These are phyloP conservation scores for Phyllosticta citribraziliensis DNA, from an alignment of 2,329 filamentous ascomycete genomes.

Conservation along the genomic window DNA sequence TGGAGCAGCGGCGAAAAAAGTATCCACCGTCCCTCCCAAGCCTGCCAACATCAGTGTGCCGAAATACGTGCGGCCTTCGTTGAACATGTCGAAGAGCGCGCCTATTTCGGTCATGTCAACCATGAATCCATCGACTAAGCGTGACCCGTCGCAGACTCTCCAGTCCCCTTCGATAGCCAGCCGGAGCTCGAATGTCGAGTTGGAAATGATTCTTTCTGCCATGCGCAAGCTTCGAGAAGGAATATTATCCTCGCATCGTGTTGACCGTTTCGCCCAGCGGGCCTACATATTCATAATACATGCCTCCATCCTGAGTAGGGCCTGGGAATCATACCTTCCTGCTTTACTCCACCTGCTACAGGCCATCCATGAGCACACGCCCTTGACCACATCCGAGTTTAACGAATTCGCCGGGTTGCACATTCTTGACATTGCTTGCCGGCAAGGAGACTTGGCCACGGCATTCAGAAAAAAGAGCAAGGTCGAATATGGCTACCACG, in stretches of 20 bases:
- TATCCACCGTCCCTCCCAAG: conserved; percentile 11
- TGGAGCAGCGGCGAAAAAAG: conserved; percentile 11
- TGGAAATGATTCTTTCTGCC: conserved; percentile 68
- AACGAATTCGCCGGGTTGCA: conserved; percentile 73
- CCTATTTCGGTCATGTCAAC: conserved; percentile 3
- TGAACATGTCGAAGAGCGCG: conserved; percentile 10
- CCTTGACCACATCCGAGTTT: conserved; percentile 61
- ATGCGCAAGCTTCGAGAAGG: conserved; percentile 89
- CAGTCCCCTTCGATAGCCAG: conserved; percentile 20
- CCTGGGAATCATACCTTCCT: conserved; percentile 83
- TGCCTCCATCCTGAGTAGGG: conserved; percentile 66
- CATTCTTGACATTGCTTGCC: conserved; percentile 80
- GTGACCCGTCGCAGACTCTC: conserved; percentile 11
- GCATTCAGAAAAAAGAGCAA: conserved; percentile 60
- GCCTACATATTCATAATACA: conserved; percentile 89
- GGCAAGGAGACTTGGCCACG: conserved; percentile 62
- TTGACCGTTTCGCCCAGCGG: conserved; percentile 74
- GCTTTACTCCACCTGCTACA: conserved; percentile 72
- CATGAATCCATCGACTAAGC: conserved; percentile 13
- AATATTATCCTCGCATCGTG: conserved; percentile 66
- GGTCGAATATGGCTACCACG: conserved; percentile 3
- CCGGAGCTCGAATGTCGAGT: conserved; percentile 43
- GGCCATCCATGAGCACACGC: conserved; percentile 56
- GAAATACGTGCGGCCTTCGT: conserved; percentile 10
- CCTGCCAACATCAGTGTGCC: not conserved